phyloP scores from a whole-genome alignment of 2,329 filamentous ascomycete species.

The Claviceps arundinis region DNA sequence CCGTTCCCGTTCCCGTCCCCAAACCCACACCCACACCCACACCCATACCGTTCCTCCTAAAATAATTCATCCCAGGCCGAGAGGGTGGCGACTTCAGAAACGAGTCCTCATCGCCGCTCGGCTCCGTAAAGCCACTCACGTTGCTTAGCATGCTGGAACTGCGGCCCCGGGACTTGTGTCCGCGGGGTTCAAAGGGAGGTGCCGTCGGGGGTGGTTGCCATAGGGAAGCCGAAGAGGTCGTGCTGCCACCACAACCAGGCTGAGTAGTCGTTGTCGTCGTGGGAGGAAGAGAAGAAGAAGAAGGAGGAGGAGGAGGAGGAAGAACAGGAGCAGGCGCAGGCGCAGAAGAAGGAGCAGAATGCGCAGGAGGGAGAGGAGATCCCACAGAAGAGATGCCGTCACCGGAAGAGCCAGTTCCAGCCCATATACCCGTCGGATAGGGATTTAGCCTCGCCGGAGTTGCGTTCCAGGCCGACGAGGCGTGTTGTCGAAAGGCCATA shows the following conservation, averaged over 20 bases:
- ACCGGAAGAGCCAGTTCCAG: constrained; percentile 18
- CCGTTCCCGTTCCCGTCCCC: too few species aligned
- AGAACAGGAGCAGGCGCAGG: too few species aligned
- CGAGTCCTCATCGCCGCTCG: constrained; percentile 39
- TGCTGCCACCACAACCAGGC: constrained; percentile 10
- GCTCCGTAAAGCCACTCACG: constrained; percentile 53
- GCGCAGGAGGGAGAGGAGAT: constrained; percentile 8
- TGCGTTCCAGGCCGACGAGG: constrained; percentile 21
- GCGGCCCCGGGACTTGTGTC: constrained; percentile 36
- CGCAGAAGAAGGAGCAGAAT: too few species aligned
- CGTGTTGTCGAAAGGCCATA: constrained; percentile 9
- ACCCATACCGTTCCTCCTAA: constrained; percentile 9
- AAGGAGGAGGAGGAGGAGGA: too few species aligned
- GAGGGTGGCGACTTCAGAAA: constrained; percentile 10
- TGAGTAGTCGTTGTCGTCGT: constrained; percentile 10
- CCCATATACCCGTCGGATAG: constrained; percentile 24
- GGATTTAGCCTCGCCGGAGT: constrained; percentile 21
- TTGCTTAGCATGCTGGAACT: constrained; percentile 56
- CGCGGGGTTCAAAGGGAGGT: constrained; percentile 21
- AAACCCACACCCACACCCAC: too few species aligned
- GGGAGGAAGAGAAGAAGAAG: too few species aligned
- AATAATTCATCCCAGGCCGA: constrained; percentile 3
- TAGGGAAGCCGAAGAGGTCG: constrained; percentile 8
- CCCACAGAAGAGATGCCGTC: constrained; percentile 20
- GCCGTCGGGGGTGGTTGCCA: constrained; percentile 26